Evolutionary conservation across 1,139 yeast genomes (phyloP).

Genomic region (Debaryomyces fabryi): DNA sequence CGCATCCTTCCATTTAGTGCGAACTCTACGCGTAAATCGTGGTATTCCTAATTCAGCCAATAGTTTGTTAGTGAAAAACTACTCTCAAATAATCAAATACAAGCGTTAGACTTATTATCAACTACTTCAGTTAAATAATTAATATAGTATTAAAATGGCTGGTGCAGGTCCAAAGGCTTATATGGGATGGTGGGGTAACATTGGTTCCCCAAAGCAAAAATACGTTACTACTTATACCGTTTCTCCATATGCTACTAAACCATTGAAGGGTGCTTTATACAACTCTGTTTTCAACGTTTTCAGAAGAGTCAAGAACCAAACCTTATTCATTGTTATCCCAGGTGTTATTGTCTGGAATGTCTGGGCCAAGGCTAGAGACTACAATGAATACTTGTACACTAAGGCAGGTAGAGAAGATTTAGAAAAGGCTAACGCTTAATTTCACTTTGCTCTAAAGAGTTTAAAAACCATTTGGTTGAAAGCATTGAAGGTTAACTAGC

Average conservation of each 20-base stretch:
- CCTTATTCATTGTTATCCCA: conserved; percentile 77
- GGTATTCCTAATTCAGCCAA: conserved; percentile 11
- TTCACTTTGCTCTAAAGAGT: background rate
- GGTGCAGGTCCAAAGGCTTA: conserved; percentile 77
- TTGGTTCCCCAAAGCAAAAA: conserved; percentile 87
- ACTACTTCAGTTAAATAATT: conserved; percentile 4
- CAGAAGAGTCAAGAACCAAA: conserved; percentile 92
- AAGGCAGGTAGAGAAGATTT: conserved; percentile 97
- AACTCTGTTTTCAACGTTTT: conserved; percentile 89
- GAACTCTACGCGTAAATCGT: conserved; percentile 10
- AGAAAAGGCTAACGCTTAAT: conserved; percentile 72
- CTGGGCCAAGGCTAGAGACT: conserved; percentile 87
- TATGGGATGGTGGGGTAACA: conserved; percentile 98
- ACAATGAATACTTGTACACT: conserved; percentile 94
- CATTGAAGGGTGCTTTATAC: conserved; percentile 84
- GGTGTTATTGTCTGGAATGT: conserved; percentile 78
- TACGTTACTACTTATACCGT: conserved; percentile 84
- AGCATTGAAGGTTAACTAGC: conserved; percentile 2
- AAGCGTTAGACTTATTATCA: background rate
- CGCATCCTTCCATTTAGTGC: background rate
- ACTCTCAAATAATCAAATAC: conserved; percentile 3
- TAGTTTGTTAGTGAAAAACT: conserved; percentile 8
- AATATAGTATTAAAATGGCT: conserved; percentile 45
- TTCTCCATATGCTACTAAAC: conserved; percentile 92
- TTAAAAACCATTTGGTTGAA: background rate